Conservation (phyloP, 345 rosid genomes). For the Salix exigua region DNA sequence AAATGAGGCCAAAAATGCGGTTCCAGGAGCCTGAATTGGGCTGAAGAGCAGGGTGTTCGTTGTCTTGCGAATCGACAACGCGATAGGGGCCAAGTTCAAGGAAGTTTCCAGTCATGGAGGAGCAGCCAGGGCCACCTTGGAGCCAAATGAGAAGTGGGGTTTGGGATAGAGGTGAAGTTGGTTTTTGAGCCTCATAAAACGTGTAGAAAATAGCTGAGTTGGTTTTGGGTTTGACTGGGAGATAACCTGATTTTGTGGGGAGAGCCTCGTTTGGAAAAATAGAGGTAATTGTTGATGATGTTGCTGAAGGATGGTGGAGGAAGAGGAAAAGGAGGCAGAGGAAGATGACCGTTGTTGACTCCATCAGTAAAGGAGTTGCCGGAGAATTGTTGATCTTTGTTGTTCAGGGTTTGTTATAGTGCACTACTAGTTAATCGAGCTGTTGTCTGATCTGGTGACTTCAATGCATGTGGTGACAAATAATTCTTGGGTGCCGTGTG, state of each 20-base stretch:
- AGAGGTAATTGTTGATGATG: constrained; percentile 12
- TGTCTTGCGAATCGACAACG: constrained; percentile 27
- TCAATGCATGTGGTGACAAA: neutral
- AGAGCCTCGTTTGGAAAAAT: constrained; percentile 52
- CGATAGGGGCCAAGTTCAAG: constrained; percentile 86
- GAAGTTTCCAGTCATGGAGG: constrained; percentile 85
- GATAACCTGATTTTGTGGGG: constrained; percentile 87
- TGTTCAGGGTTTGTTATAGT: neutral
- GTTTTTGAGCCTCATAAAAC: constrained; percentile 70
- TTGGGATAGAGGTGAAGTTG: constrained; percentile 36
- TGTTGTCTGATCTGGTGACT: too few relatives aligned
- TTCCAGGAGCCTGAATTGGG: constrained; percentile 76
- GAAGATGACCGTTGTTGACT: constrained; percentile 14
- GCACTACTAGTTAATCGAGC: too few relatives aligned
- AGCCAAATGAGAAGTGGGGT: constrained; percentile 83
- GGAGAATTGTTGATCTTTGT: neutral
- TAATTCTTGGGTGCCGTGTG: neutral
- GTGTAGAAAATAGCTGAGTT: constrained; percentile 70
- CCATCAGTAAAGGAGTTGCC: neutral
- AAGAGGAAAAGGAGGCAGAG: constrained; percentile 18
- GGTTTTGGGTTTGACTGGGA: constrained; percentile 43
- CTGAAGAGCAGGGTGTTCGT: constrained; percentile 28
- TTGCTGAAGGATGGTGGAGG: constrained; percentile 13
- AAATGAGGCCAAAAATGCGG: constrained; percentile 66
- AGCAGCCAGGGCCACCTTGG: constrained; percentile 93